These are phyloP conservation scores for Septoria linicola DNA, from an alignment of 2,329 filamentous ascomycete species.

Conservation along the genomic window DNA sequence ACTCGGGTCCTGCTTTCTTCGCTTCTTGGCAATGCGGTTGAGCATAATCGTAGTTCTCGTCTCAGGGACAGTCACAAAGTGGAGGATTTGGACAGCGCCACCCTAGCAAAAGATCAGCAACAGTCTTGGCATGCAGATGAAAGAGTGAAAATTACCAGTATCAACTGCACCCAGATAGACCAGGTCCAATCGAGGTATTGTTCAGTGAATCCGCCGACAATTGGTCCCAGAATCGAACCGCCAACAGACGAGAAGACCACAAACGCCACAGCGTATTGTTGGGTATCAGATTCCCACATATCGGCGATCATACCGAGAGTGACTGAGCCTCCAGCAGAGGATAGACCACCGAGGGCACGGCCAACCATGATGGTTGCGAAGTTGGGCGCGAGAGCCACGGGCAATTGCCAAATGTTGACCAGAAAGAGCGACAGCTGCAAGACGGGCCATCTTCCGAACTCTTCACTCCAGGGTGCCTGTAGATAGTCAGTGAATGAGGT, in stretches of 20 bases:
- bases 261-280: constrained; percentile 62
- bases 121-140: background rate
- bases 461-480: constrained; percentile 55
- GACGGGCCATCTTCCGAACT: constrained; percentile 54
- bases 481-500: constrained; percentile 36
- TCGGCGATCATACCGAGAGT: constrained; percentile 67
- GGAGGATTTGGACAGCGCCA: constrained; percentile 63
- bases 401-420: constrained; percentile 57
- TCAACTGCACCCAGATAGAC: constrained; percentile 86
- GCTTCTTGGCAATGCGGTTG: constrained; percentile 74
- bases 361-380: constrained; percentile 49
- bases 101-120: background rate
- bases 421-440: constrained; percentile 53
- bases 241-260: constrained; percentile 50
- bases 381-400: constrained; percentile 48
- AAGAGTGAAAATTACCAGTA: constrained; percentile 56
- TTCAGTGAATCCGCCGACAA: constrained; percentile 40
- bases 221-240: constrained; percentile 40
- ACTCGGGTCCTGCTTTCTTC: constrained; percentile 57
- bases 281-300: constrained; percentile 60
- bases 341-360: constrained; percentile 56
- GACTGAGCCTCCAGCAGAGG: constrained; percentile 64
- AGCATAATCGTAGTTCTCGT: constrained; percentile 77
- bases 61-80: constrained; percentile 67
- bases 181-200: constrained; percentile 63